Conservation (phyloP, 176 grass and related monocot genomes). For the Echinochloa phyllopogon region DNA sequence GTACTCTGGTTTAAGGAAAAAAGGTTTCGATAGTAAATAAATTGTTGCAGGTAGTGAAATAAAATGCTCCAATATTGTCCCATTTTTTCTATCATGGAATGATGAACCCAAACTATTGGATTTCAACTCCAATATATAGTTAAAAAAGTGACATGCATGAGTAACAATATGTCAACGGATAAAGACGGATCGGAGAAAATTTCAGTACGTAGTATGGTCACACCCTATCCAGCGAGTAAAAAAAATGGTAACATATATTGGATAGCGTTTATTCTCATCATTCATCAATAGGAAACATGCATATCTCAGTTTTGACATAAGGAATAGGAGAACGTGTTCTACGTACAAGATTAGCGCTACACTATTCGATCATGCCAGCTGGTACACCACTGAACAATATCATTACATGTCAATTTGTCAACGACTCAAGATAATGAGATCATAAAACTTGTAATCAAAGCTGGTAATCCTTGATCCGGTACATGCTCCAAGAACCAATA, state of each 20-base stretch:
- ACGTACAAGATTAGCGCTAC: background rate
- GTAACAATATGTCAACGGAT: too few species aligned
- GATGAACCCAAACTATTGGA: too few species aligned
- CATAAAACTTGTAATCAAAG: background rate
- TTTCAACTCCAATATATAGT: background rate
- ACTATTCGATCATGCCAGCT: background rate
- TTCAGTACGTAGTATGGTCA: background rate
- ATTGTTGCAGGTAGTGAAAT: too few species aligned
- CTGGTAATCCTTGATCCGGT: slow-evolving; percentile 9
- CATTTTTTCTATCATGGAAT: too few species aligned
- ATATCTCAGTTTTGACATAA: background rate
- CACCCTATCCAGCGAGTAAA: background rate
- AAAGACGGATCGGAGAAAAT: too few species aligned
- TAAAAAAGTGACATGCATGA: too few species aligned
- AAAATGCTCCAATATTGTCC: too few species aligned
- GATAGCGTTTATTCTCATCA: background rate
- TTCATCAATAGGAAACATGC: background rate
- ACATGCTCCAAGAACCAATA: background rate
- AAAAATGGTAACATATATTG: background rate
- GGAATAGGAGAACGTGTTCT: background rate
- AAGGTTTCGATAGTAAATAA: too few species aligned
- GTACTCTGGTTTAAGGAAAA: too few species aligned
- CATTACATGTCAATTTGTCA: background rate
- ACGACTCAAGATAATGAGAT: background rate
- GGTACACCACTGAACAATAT: background rate